Base-by-base conservation (phyloP, 2,329 filamentous ascomycete species). In the Botrytis hyacinthi region DNA sequence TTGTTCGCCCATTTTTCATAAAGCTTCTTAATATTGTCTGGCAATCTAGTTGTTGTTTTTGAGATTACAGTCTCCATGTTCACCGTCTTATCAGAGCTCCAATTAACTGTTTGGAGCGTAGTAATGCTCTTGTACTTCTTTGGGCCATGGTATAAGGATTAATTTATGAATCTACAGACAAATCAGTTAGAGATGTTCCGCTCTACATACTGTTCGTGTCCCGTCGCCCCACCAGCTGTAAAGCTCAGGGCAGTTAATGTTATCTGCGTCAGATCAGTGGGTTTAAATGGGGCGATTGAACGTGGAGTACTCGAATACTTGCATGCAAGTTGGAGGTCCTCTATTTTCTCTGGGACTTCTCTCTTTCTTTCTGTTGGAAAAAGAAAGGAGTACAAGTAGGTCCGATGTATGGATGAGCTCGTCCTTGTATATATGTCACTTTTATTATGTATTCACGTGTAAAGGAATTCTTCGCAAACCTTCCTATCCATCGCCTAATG, bases 181-280 rank as follows among this genome's bases (percentile, higher is more conserved):
- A 18, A n/a, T 8, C 32, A 51, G 22, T 22, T 51, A 51, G 44
- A 67, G 7, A 26, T 51, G 9, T n/a, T 51, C 44, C 29, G 22
- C 32, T 46, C 29, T 67, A 48, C 63, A 51, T 16, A 22, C 22
- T 37, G 29, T 57, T 57, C 18, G 12, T 46, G 20, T 5, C 44
- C 22, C 44, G 3, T 67, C 22, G 7, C 32, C 44, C 42, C n/a
- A 48, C 22, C 42, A 37, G 32, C 29, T n/a, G 48, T n/a, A 18
- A 62, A 40, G 60, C 37, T 62, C 60, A 42, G 35, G 60, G 59
- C 35, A 61, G 37, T 40, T 62, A n/a, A 62, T 62, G 37, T 62
- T 40, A 62, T 62, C 37, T 62, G 37, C 37, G 37, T 40, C 35
- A 62, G 26, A 62, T 62, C 35, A 40, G 22, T n/a, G 60, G 60